Evolutionary conservation across 352 stramenopile species (phyloP), one percentile per base, ranked within the genome.

Genomic region (Phytopythium sindhum): DNA sequence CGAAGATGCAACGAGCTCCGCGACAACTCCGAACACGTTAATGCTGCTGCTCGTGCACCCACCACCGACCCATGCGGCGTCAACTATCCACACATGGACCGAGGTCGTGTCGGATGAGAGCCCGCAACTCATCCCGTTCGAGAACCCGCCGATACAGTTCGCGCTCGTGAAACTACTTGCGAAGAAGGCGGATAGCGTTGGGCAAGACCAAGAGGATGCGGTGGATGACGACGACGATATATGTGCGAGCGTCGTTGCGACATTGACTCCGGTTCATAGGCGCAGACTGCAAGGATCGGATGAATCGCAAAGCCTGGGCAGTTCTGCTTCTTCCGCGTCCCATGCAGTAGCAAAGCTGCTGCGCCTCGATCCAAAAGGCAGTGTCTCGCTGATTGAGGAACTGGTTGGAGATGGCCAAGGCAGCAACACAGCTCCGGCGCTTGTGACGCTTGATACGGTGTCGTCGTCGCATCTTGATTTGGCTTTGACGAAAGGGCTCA

Each of bases 381-480:
- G 79, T 37, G 65, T 86, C 15, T 50, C 82, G 26, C 51, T 90
- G 26, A 63, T 88, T 19, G 70, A 89, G 65, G 77, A 88, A 21
- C 23, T 55, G 12, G 45, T 60, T 54, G 44, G 31, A 10, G 31
- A 42, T 39, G 37, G 47, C 58, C 54, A 29, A 29, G 48, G 26
- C 35, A 42, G 1, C 5, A 50, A 37, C 28, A 9, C 23, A 44
- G 17, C 69, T 31, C 69, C 77, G 23, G 33, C 55, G 9, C 58
- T 79, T 15, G 61, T 75, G 44, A 77, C 74, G 29, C 65, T 91
- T 14, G 70, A 84, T 41, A 80, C 70, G 3, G 50, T 47, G 14
- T 68, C 74, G 6, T 86, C 79, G 2, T 65, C 64, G 12, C 64
- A 64, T 10, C 61, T 88, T 21, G 58, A 63, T 11, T 26, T 86